Percentiles rank a stretch among this genome's conserved stretches.
phyloP scores from a whole-genome alignment of 371 early-diverging fungal genomes.

The Lichtheimia ramosa region DNA sequence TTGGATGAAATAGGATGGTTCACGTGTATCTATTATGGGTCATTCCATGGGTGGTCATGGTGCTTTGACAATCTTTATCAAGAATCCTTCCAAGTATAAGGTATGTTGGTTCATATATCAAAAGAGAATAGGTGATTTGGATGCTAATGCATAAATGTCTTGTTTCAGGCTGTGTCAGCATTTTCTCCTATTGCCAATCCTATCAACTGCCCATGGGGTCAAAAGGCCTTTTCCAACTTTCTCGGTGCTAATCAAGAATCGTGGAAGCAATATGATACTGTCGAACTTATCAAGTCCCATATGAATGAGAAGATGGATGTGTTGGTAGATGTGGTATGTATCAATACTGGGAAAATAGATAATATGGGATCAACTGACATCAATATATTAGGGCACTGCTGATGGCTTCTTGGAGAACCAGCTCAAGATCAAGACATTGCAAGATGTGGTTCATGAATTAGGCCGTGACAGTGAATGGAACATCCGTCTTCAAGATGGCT shows the following conservation, averaged over 20 bases:
- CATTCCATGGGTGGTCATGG: constrained; percentile 96
- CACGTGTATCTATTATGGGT: constrained; percentile 72
- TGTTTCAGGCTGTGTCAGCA: constrained; percentile 66
- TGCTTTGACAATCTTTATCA: constrained; percentile 73
- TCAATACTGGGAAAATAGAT: not conserved
- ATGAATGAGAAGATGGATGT: constrained; percentile 31
- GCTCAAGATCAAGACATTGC: constrained; percentile 61
- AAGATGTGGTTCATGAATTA: constrained; percentile 40
- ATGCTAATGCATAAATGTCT: not conserved
- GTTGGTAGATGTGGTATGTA: constrained; percentile 45
- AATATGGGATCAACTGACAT: not conserved
- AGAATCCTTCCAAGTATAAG: constrained; percentile 68
- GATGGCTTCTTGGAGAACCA: constrained; percentile 73
- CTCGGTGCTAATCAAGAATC: constrained; percentile 58
- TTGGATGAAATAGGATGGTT: constrained; percentile 45
- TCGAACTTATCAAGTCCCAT: constrained; percentile 56
- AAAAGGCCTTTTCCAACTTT: constrained; percentile 76
- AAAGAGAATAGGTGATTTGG: not conserved
- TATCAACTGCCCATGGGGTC: constrained; percentile 72
- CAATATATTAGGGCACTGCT: constrained; percentile 55
- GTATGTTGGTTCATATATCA: constrained; percentile 12
- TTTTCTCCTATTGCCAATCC: constrained; percentile 86
- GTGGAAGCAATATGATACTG: constrained; percentile 79
- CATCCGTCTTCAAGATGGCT: constrained; percentile 76
- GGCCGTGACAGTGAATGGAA: constrained; percentile 48